Evolutionary conservation across 805 yeast species (phyloP).

Genomic region (Wickerhamomyces chambardii): DNA sequence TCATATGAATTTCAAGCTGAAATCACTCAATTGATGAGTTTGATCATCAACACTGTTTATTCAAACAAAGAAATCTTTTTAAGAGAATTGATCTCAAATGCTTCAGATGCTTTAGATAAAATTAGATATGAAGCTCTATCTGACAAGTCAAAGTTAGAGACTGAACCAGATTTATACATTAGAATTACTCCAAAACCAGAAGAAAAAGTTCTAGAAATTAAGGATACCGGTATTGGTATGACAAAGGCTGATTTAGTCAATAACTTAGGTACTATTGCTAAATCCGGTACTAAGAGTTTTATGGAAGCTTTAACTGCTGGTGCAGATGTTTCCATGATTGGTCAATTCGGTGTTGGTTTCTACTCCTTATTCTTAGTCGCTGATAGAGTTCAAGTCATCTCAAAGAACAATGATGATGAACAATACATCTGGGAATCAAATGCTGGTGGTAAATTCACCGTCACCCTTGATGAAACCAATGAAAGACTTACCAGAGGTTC

Average conservation of each 20-base stretch:
- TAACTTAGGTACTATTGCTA: constrained; percentile 99
- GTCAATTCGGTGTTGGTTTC: constrained; percentile 99
- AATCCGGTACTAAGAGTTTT: constrained; percentile 98
- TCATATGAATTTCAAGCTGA: constrained; percentile 99
- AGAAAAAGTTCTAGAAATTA: constrained; percentile 86
- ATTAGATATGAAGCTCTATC: constrained; percentile 94
- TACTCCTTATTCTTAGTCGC: constrained; percentile 98
- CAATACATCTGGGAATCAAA: constrained; percentile 99
- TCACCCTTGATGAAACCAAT: constrained; percentile 80
- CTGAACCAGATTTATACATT: constrained; percentile 94
- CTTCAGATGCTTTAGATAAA: constrained; percentile 98
- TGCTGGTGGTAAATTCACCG: constrained; percentile 99
- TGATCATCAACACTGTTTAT: constrained; percentile 99
- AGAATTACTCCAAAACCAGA: constrained; percentile 98
- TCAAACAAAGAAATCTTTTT: constrained; percentile 98
- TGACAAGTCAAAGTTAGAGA: constrained; percentile 84
- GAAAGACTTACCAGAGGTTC: constrained; percentile 94
- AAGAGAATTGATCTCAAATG: constrained; percentile 98
- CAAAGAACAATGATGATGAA: constrained; percentile 98
- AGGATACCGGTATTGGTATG: constrained; percentile 99
- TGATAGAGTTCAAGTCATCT: constrained; percentile 96
- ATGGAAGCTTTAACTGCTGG: constrained; percentile 99
- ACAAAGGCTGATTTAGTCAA: constrained; percentile 98
- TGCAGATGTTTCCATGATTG: constrained; percentile 99
- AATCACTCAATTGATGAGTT: constrained; percentile 99